These are phyloP conservation scores for Erodium maritimum DNA, from an alignment of 345 rosid species.

Conservation along the genomic window DNA sequence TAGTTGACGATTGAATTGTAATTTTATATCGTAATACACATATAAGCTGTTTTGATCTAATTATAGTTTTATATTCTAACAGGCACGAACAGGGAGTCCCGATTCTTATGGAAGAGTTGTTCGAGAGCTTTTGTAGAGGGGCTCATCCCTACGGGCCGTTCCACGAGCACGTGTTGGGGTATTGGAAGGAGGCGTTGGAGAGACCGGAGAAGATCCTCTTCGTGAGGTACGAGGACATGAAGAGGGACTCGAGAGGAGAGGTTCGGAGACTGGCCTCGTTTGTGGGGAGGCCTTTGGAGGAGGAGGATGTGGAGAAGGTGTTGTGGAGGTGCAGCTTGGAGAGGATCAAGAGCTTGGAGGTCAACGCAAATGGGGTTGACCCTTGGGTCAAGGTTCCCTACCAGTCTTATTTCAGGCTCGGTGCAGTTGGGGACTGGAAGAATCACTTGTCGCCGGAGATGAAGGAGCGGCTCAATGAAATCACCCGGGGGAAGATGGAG, in stretches of 20 bases:
- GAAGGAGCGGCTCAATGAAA: constrained; percentile 10
- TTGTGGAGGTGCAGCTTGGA: constrained; percentile 26
- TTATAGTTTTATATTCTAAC: too few relatives aligned
- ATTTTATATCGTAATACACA: too few relatives aligned
- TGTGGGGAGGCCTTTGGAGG: constrained; percentile 11
- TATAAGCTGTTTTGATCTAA: too few relatives aligned
- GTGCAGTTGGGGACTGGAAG: constrained; percentile 29
- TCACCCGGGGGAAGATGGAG: constrained; percentile 7
- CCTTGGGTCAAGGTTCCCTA: constrained; percentile 12
- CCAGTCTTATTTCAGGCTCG: constrained; percentile 22
- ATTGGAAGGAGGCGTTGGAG: constrained; percentile 17
- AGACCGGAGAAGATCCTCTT: constrained; percentile 19
- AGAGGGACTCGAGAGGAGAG: constrained; percentile 11
- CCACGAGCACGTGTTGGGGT: constrained; percentile 23
- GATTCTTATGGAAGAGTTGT: constrained; percentile 18
- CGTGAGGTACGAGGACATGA: constrained; percentile 28
- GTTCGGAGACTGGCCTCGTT: constrained; percentile 21
- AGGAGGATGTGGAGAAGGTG: constrained; percentile 20
- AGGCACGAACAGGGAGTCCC: too few relatives aligned
- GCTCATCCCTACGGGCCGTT: constrained; percentile 20
- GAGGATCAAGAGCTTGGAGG: constrained; percentile 31
- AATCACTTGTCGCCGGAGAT: constrained; percentile 15
- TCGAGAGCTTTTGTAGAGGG: constrained; percentile 20
- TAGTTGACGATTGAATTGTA: too few relatives aligned
- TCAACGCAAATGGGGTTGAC: constrained; percentile 23